phyloP scores from a whole-genome alignment of 306 rosid genomes.

The Cicer cuneatum region DNA sequence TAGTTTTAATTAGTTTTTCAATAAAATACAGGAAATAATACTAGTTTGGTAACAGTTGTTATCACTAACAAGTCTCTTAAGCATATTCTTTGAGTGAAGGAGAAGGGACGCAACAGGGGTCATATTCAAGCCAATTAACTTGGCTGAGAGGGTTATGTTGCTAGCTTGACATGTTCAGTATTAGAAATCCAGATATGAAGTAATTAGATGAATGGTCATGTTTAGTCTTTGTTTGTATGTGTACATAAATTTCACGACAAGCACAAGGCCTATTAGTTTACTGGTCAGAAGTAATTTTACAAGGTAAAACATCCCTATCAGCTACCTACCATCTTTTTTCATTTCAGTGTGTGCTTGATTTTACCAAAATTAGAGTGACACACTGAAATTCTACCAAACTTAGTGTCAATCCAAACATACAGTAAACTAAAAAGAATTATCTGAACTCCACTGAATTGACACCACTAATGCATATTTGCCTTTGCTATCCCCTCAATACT shows the following conservation, averaged over 20 bases:
- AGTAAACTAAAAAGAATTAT: background rate
- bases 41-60: background rate
- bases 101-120: constrained; percentile 32
- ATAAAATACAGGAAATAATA: background rate
- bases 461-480: constrained; percentile 5
- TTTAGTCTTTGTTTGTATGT: constrained; percentile 10
- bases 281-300: constrained; percentile 5
- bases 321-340: constrained; percentile 32
- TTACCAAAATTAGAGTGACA: too few relatives aligned
- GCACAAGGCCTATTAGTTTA: constrained; percentile 4
- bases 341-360: background rate
- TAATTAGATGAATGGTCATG: constrained; percentile 34
- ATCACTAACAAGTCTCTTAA: constrained; percentile 9
- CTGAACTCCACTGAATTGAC: constrained; percentile 18
- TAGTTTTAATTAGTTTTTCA: background rate
- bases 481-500: background rate
- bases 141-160: background rate
- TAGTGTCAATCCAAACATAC: too few relatives aligned
- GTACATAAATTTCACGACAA: background rate
- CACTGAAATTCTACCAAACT: too few relatives aligned
- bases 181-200: background rate
- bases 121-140: constrained; percentile 23
- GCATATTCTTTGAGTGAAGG: constrained; percentile 40
- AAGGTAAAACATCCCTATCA: constrained; percentile 38
- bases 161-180: constrained; percentile 1